Base-by-base conservation (phyloP, 2,329 filamentous ascomycete species). In the Arthrocladium fulminans region DNA sequence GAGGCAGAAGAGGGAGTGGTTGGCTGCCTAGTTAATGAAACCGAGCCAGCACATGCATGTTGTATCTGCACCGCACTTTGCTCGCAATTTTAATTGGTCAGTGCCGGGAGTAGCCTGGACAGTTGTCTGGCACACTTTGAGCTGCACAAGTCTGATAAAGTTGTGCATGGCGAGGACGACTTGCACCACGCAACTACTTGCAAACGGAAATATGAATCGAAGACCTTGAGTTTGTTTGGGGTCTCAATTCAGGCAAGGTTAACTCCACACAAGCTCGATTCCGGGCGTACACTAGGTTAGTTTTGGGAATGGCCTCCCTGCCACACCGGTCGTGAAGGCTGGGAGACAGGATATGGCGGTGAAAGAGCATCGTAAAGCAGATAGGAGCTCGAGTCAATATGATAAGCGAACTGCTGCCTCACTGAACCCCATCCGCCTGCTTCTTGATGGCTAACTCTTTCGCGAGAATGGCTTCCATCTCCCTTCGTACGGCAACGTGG, bases 401-500 rank as follows among this genome's bases (percentile, higher is more conserved):
- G n/a, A n/a, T n/a, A n/a, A n/a, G n/a, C n/a, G n/a, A n/a, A n/a
- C n/a, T n/a, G n/a, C n/a, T n/a, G n/a, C n/a, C n/a, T n/a, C n/a
- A n/a, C n/a, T n/a, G n/a, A n/a, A n/a, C n/a, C n/a, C n/a, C n/a
- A n/a, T n/a, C n/a, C n/a, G n/a, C n/a, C n/a, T n/a, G n/a, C n/a
- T n/a, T n/a, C n/a, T n/a, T n/a, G n/a, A n/a, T n/a, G n/a, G n/a
- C n/a, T n/a, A 51, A 46, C 40, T 54, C 52, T 32, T 35, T 47
- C 3, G 47, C 34, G 51, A 64, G 71, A 2, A 69, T 29, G 3
- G 60, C 60, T 57, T 72, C 67, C 70, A 72, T 71, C 58, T 71
- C 68, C 39, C 66, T 65, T 17, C 69, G 57, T 17, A 71, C 61
- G 1, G 63, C 59, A 17, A 71, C 65, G 6, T n/a, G 64, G 66